Evolutionary conservation across 441 rosid species (phyloP).

Genomic region (Euphorbia schlechtendalii): DNA sequence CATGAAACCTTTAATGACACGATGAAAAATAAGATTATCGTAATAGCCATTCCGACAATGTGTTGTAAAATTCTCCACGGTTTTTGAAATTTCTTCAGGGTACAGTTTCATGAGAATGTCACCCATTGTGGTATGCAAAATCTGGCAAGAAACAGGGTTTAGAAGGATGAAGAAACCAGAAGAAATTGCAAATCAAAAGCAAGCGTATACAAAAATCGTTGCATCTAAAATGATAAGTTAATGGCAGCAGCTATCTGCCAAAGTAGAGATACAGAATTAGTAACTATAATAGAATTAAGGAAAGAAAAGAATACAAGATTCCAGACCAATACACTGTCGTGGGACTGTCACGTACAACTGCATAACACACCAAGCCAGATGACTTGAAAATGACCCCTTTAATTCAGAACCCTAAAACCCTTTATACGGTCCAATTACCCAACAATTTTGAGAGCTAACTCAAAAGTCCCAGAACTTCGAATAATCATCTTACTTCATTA

Average conservation of each 20-base stretch:
- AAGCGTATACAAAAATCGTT: neutral
- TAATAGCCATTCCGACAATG: conserved; percentile 93
- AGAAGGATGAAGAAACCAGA: conserved; percentile 2
- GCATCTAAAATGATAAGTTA: neutral
- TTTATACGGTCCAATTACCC: neutral
- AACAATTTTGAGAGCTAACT: neutral
- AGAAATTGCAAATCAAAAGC: neutral
- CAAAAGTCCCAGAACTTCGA: neutral
- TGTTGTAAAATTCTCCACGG: conserved; percentile 95
- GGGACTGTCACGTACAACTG: too few relatives aligned
- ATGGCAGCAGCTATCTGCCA: neutral
- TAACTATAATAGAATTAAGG: too few relatives aligned
- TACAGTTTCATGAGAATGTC: conserved; percentile 82
- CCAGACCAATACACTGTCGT: too few relatives aligned
- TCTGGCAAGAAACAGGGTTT: conserved; percentile 24
- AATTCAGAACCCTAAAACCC: neutral
- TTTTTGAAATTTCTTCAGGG: conserved; percentile 98
- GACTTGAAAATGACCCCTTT: neutral
- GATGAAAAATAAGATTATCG: too few relatives aligned
- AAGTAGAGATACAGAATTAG: too few relatives aligned
- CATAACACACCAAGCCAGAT: too few relatives aligned
- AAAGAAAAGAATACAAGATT: too few relatives aligned
- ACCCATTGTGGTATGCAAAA: too few relatives aligned
- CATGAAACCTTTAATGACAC: conserved; percentile 97
- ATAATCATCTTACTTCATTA: neutral